Evolutionary conservation across 2,329 filamentous ascomycete species (phyloP).

Genomic region (Fonsecaea multimorphosa): DNA sequence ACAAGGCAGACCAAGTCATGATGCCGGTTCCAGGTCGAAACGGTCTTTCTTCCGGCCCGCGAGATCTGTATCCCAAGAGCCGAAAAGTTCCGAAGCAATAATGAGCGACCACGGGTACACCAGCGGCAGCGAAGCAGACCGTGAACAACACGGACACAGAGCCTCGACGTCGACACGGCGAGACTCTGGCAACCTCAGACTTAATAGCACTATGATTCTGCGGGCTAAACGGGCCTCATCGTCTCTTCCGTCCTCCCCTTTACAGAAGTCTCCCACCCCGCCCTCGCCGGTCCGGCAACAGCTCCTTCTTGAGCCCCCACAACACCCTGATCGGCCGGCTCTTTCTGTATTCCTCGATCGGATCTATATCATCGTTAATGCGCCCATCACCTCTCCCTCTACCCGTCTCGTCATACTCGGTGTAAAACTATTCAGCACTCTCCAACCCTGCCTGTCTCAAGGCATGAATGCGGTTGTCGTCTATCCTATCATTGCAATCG

Average conservation of each 20-base stretch:
- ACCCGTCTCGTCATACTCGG: constrained; percentile 31
- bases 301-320: constrained; percentile 33
- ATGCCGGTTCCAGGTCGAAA: constrained; percentile 14
- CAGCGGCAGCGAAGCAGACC: constrained; percentile 25
- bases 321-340: constrained; percentile 8
- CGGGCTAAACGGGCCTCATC: constrained; percentile 21
- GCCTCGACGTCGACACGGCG: constrained; percentile 5
- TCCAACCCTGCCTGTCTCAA: constrained; percentile 36
- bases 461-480: constrained; percentile 37
- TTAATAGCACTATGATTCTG: constrained; percentile 23
- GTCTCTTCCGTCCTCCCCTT: constrained; percentile 18
- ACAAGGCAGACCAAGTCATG: constrained; percentile 13
- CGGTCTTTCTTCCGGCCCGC: constrained; percentile 13
- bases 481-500: constrained; percentile 35
- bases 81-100: constrained; percentile 3
- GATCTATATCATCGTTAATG: constrained; percentile 11
- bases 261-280: constrained; percentile 18
- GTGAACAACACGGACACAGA: neutral
- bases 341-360: neutral
- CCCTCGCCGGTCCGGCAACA: constrained; percentile 32
- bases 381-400: constrained; percentile 23
- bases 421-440: constrained; percentile 34
- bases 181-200: constrained; percentile 13
- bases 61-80: constrained; percentile 22
- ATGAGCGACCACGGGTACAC: constrained; percentile 12